Percentiles rank a stretch among this genome's conserved stretches.
Evolutionary conservation across 306 rosid species (phyloP).

Genomic region (Cyclanthera cordifolia): DNA sequence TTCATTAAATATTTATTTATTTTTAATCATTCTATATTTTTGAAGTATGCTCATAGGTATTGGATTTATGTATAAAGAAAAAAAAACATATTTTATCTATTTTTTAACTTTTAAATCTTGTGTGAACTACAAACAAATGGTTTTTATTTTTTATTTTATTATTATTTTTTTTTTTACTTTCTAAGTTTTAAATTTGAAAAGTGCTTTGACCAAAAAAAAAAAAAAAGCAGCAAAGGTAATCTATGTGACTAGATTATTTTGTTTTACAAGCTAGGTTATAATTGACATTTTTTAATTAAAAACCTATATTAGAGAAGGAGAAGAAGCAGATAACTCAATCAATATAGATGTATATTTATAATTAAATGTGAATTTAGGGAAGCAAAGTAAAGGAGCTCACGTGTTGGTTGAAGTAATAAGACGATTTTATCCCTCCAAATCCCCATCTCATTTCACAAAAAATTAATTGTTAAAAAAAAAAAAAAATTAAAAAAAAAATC

Average conservation of each 20-base stretch:
- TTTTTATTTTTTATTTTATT: neutral
- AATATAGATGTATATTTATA: too few species aligned
- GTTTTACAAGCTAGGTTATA: neutral
- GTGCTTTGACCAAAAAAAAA: neutral
- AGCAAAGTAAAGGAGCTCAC: neutral
- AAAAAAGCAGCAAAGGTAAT: neutral
- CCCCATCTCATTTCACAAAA: constrained; percentile 7
- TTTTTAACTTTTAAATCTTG: neutral
- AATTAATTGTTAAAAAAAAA: too few species aligned
- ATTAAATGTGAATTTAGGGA: neutral
- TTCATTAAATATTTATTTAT: too few species aligned
- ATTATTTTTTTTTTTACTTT: too few species aligned
- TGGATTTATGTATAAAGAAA: too few species aligned
- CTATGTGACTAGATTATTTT: neutral
- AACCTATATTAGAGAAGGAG: neutral
- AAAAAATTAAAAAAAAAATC: too few species aligned
- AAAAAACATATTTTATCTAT: neutral
- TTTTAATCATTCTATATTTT: neutral
- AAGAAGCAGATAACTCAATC: too few species aligned
- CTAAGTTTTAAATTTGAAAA: neutral
- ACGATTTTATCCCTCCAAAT: neutral
- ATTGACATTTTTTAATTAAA: neutral
- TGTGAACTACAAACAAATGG: neutral
- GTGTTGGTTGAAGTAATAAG: neutral
- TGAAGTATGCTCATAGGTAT: neutral